phyloP scores from a whole-genome alignment of 345 rosid genomes.

The Diplotaxis tenuifolia region DNA sequence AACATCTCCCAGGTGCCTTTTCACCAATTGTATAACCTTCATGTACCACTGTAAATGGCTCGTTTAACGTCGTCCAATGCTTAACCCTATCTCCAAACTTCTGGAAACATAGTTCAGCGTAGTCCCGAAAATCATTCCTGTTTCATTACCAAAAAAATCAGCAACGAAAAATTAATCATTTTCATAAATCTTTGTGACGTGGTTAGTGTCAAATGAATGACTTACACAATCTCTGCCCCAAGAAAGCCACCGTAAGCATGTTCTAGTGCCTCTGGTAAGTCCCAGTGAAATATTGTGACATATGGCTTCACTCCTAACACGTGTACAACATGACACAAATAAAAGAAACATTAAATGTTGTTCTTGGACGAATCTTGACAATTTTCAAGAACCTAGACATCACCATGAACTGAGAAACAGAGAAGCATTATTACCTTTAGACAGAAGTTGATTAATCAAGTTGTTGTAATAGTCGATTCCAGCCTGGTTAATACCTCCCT shows the following conservation, averaged over 20 bases:
- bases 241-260: constrained; percentile 15
- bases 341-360: not conserved
- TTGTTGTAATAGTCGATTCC: constrained; percentile 53
- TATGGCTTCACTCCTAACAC: constrained; percentile 45
- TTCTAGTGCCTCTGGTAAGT: constrained; percentile 45
- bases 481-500: constrained; percentile 49
- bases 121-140: constrained; percentile 42
- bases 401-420: not conserved
- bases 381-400: not conserved
- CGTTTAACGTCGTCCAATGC: constrained; percentile 45
- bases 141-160: not conserved
- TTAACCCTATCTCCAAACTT: constrained; percentile 50
- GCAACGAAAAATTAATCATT: no score
- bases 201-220: not conserved
- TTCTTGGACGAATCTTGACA: not conserved
- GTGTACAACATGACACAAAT: not conserved
- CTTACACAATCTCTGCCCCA: not conserved
- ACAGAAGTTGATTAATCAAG: constrained; percentile 44
- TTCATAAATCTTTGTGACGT: no score
- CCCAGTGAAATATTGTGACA: constrained; percentile 51
- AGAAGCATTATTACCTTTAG: constrained; percentile 31
- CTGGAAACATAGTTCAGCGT: constrained; percentile 45
- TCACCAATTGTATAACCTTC: constrained; percentile 28
- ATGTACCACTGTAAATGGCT: constrained; percentile 36
- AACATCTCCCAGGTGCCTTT: constrained; percentile 42